phyloP scores from a whole-genome alignment of 2,329 filamentous ascomycete species.

The Ramularia collo-cygni region DNA sequence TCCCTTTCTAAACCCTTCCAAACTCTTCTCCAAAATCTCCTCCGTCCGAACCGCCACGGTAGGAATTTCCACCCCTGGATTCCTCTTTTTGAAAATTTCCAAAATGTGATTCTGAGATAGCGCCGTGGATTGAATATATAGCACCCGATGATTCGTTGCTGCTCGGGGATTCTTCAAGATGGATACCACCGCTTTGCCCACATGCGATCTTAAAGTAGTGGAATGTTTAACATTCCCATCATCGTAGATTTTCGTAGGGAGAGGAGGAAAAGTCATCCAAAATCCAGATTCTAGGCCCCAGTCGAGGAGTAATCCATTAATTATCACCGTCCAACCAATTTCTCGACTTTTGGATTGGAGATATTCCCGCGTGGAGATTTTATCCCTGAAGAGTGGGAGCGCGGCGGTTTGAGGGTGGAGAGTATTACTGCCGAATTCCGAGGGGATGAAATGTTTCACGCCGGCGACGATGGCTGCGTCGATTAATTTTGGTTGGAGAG shows the following conservation, averaged over 20 bases:
- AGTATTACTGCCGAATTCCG: constrained; percentile 34
- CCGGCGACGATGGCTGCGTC: constrained; percentile 35
- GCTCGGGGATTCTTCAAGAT: constrained; percentile 29
- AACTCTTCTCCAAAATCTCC: constrained; percentile 23
- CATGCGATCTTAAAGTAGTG: constrained; percentile 25
- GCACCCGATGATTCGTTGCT: constrained; percentile 31
- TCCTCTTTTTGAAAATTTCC: constrained; percentile 29
- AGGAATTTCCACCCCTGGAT: constrained; percentile 26
- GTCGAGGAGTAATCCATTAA: constrained; percentile 33
- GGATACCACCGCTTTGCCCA: constrained; percentile 30
- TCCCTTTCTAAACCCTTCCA: background rate
- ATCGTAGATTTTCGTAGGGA: constrained; percentile 30
- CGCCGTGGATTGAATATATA: constrained; percentile 32
- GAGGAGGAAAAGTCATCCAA: constrained; percentile 23
- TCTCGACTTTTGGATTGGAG: constrained; percentile 23
- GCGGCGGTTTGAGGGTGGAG: constrained; percentile 24
- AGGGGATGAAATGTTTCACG: constrained; percentile 35
- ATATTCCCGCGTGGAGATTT: constrained; percentile 32
- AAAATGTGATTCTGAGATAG: constrained; percentile 34
- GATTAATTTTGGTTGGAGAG: constrained; percentile 28
- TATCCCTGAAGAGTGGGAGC: constrained; percentile 34
- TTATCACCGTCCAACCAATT: constrained; percentile 31
- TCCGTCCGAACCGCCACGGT: constrained; percentile 18
- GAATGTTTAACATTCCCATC: constrained; percentile 30
- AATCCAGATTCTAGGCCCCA: constrained; percentile 29